These are phyloP conservation scores for Kwoniella heveanensis DNA, from an alignment of 768 basidiomycete species.

Conservation along the genomic window DNA sequence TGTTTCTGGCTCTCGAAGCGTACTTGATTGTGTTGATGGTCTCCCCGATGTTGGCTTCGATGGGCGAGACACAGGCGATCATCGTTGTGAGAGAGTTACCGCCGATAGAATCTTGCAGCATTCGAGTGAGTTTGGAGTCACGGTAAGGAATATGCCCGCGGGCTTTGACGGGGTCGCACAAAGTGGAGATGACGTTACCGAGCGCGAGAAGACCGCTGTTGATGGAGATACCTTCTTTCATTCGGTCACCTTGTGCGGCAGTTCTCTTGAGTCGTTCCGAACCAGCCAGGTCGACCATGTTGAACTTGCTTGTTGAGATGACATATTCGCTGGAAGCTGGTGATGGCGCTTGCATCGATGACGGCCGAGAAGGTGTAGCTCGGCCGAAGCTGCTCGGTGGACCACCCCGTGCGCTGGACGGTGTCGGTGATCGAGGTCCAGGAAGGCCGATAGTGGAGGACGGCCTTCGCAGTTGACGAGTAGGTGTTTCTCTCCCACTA, in stretches of 20 bases:
- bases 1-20: conserved; percentile 93
- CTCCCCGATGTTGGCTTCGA: conserved; percentile 92
- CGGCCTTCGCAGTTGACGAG: conserved; percentile 38
- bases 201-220: conserved; percentile 94
- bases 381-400: conserved; percentile 38
- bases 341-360: conserved; percentile 66
- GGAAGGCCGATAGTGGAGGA: conserved; percentile 43
- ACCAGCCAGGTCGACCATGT: conserved; percentile 97
- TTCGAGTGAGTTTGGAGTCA: conserved; percentile 94
- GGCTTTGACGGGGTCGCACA: conserved; percentile 74
- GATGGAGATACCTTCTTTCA: conserved; percentile 98
- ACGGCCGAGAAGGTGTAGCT: conserved; percentile 58
- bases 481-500: conserved; percentile 27
- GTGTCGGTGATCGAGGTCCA: conserved; percentile 37
- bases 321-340: conserved; percentile 71
- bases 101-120: conserved; percentile 76
- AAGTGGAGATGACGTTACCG: conserved; percentile 88
- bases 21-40: conserved; percentile 82
- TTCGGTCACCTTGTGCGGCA: conserved; percentile 90
- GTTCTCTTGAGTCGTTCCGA: conserved; percentile 96
- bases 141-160: conserved; percentile 95
- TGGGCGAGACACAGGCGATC: conserved; percentile 96
- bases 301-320: conserved; percentile 91
- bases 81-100: conserved; percentile 98
- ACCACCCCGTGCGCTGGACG: conserved; percentile 32